phyloP scores from a whole-genome alignment of 495 filamentous ascomycete genomes.

The Tuber aestivum region DNA sequence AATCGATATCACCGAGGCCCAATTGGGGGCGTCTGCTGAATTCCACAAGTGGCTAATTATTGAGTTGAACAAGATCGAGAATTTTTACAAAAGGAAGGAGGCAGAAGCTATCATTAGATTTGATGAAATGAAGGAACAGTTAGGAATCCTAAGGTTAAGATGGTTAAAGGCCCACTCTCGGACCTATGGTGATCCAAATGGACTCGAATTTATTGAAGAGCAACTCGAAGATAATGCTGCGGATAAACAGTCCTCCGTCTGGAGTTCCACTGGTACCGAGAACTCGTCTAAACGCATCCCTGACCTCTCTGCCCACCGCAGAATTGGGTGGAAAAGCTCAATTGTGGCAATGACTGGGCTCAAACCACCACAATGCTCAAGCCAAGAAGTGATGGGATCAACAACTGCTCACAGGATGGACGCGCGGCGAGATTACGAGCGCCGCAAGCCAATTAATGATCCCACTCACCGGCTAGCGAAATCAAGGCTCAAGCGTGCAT shows the following conservation, averaged over 20 bases:
- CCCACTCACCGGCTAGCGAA: slow-evolving; percentile 55
- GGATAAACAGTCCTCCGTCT: slow-evolving; percentile 10
- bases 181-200: slow-evolving; percentile 47
- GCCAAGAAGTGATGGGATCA: slow-evolving; percentile 20
- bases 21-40: slow-evolving; percentile 47
- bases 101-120: slow-evolving; percentile 56
- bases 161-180: slow-evolving; percentile 46
- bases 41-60: slow-evolving; percentile 61
- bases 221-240: slow-evolving; percentile 35
- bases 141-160: slow-evolving; percentile 63
- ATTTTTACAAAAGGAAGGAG: slow-evolving; percentile 63
- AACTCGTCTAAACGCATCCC: slow-evolving; percentile 35
- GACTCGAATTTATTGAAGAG: slow-evolving; percentile 38
- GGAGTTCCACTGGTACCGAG: slow-evolving; percentile 25
- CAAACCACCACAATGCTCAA: slow-evolving; percentile 9
- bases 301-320: slow-evolving; percentile 27
- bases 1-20: slow-evolving; percentile 33
- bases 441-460: slow-evolving; percentile 34
- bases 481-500: slow-evolving; percentile 77
- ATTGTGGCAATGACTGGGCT: slow-evolving; percentile 24
- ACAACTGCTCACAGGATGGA: slow-evolving; percentile 19
- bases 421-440: slow-evolving; percentile 43
- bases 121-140: slow-evolving; percentile 56
- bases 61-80: slow-evolving; percentile 63
- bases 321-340: slow-evolving; percentile 45